Evolutionary conservation across 2,329 filamentous ascomycete species (phyloP).

Genomic region (Colletotrichum sp.): DNA sequence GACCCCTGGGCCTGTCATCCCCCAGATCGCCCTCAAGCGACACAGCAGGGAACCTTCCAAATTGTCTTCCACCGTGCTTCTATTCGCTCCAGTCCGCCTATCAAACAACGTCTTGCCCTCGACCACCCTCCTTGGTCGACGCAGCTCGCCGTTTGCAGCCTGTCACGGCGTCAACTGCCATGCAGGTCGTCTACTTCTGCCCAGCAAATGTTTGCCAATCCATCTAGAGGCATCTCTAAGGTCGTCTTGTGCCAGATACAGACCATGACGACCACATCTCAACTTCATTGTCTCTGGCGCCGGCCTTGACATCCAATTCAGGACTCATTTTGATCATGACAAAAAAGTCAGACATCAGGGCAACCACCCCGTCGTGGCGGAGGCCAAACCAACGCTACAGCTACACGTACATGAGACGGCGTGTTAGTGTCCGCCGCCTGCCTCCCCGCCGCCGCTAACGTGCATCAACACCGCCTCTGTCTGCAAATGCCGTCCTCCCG

Average conservation of each 20-base stretch:
- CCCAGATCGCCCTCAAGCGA: conserved; percentile 1
- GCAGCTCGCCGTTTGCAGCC: background rate
- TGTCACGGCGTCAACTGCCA: background rate
- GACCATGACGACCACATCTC: background rate
- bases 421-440: background rate
- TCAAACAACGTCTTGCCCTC: background rate
- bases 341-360: background rate
- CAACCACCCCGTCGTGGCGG: background rate
- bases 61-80: conserved; percentile 8
- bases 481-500: background rate
- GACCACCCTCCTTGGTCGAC: background rate
- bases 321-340: background rate
- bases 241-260: background rate
- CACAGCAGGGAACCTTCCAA: conserved; percentile 9
- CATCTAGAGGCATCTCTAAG: background rate
- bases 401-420: background rate
- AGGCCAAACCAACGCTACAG: background rate
- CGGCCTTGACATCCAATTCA: background rate
- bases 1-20: conserved; percentile 4
- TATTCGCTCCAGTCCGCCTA: conserved; percentile 1
- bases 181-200: background rate
- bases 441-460: background rate
- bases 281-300: background rate
- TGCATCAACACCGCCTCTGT: conserved; percentile 3
- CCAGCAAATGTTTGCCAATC: background rate